These are phyloP conservation scores for Penicillium malachiteum DNA, from an alignment of 495 filamentous ascomycete species.

Conservation along the genomic window DNA sequence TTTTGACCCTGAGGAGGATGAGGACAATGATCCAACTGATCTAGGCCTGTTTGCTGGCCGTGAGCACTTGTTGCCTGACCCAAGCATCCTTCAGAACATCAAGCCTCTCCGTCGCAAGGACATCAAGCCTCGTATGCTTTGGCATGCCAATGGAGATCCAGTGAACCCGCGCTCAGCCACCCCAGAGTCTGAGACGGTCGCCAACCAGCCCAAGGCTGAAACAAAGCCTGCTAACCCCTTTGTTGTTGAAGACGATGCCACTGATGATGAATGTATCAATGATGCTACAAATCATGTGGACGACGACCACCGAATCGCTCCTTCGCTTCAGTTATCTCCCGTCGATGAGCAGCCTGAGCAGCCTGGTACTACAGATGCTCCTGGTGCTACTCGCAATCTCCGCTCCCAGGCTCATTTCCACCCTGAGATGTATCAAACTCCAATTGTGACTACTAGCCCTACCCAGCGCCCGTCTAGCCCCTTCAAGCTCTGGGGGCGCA, in stretches of 20 bases:
- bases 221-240: neutral
- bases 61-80: slow-evolving; percentile 18
- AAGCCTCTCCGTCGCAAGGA: slow-evolving; percentile 67
- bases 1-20: slow-evolving; percentile 36
- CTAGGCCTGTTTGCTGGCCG: slow-evolving; percentile 41
- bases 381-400: slow-evolving; percentile 25
- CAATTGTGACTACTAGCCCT: slow-evolving; percentile 6
- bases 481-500: slow-evolving; percentile 64
- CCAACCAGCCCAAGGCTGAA: neutral
- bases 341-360: slow-evolving; percentile 41
- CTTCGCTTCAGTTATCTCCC: slow-evolving; percentile 45
- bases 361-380: slow-evolving; percentile 45
- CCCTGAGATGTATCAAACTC: slow-evolving; percentile 19
- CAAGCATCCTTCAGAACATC: slow-evolving; percentile 20
- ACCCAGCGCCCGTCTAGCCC: slow-evolving; percentile 46
- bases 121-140: slow-evolving; percentile 83
- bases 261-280: slow-evolving; percentile 54
- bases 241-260: slow-evolving; percentile 49
- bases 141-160: slow-evolving; percentile 44
- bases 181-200: no score
- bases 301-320: slow-evolving; percentile 32
- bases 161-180: neutral
- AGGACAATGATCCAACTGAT: slow-evolving; percentile 52
- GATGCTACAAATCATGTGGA: slow-evolving; percentile 60
- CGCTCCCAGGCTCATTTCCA: slow-evolving; percentile 29